Evolutionary conservation across 2,329 filamentous ascomycete species (phyloP), one percentile per base, ranked within the genome.

Genomic region (Thelonectria olida): DNA sequence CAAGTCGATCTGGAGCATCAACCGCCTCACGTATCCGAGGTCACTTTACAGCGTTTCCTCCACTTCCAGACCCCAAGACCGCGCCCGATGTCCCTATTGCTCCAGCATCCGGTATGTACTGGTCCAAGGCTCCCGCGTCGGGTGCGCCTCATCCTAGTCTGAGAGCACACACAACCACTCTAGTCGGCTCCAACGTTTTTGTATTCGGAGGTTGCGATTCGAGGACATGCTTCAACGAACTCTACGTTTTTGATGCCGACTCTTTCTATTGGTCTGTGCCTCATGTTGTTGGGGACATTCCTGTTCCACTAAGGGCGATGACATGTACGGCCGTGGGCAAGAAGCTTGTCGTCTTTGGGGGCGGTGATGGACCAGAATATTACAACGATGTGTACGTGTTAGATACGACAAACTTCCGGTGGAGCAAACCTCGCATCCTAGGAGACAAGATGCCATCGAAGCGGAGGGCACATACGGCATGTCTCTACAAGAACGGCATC

Each of bases 361-460:
- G 89, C 44, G 89, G 89, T 57, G 89, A 91, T 69, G 89, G 89
- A 0, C 88, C 88, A 0, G 84, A 87, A 22, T 91, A 91, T 75
- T 91, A 91, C 75, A 91, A 91, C 70, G 88, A 91, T 68, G 85
- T 91, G 19, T 90, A 90, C 72, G 87, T 91, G 45, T 80, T 91
- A n/a, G 89, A 91, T 71, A 91, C 88, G 20, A 81, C 88, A 62
- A 91, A 88, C 73, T 90, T 88, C 73, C 84, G 86, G 19, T 91
- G 88, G 88, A 84, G 83, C 39, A 85, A 84, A 62, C 88, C 89
- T 41, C 82, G 82, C 41, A 85, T 90, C 44, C 71, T 84, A 22
- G 85, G 87, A 28, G 86, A 88, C 63, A 80, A 79, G 56, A 73
- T 81, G 22, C 89, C 89, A 1, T 88, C 85, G 58, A 86, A 87